Evolutionary conservation across 192 early-diverging fungal genomes (phyloP).

Genomic region (Gonapodya prolifera): DNA sequence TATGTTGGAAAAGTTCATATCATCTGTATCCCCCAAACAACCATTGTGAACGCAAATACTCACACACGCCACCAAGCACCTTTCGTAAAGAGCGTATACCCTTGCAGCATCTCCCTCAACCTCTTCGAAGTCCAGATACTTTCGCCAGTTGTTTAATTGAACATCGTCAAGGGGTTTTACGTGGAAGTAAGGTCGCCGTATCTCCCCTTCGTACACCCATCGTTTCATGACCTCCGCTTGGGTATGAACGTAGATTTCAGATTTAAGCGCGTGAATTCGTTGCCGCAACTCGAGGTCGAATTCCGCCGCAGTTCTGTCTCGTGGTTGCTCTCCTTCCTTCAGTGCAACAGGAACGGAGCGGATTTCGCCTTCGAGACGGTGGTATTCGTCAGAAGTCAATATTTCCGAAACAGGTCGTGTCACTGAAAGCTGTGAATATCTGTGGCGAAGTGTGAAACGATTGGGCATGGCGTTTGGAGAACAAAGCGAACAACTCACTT

Average conservation of each 20-base stretch:
- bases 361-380: slow-evolving; percentile 21
- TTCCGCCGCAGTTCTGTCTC: slow-evolving; percentile 30
- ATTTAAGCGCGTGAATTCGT: slow-evolving; percentile 39
- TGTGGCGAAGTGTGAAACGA: slow-evolving; percentile 8
- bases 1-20: not conserved
- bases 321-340: slow-evolving; percentile 5
- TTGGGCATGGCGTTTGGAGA: not conserved
- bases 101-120: slow-evolving; percentile 34
- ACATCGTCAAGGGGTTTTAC: slow-evolving; percentile 60
- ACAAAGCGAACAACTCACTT: slow-evolving; percentile 24
- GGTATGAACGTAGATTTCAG: slow-evolving; percentile 45
- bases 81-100: slow-evolving; percentile 52
- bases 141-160: slow-evolving; percentile 55
- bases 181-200: slow-evolving; percentile 68
- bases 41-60: slow-evolving; percentile 16
- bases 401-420: slow-evolving; percentile 41
- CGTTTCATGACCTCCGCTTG: slow-evolving; percentile 56
- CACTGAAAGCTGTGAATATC: slow-evolving; percentile 38
- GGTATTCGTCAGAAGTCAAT: slow-evolving; percentile 30
- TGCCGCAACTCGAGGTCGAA: slow-evolving; percentile 39
- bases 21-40: not conserved
- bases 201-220: slow-evolving; percentile 65
- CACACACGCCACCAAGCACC: slow-evolving; percentile 64
- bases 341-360: slow-evolving; percentile 9
- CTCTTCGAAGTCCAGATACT: slow-evolving; percentile 65